A percentile compares a stretch with the other conserved stretches of the same genome.
Conservation (phyloP, 345 rosid species). For the Microcos paniculata region DNA sequence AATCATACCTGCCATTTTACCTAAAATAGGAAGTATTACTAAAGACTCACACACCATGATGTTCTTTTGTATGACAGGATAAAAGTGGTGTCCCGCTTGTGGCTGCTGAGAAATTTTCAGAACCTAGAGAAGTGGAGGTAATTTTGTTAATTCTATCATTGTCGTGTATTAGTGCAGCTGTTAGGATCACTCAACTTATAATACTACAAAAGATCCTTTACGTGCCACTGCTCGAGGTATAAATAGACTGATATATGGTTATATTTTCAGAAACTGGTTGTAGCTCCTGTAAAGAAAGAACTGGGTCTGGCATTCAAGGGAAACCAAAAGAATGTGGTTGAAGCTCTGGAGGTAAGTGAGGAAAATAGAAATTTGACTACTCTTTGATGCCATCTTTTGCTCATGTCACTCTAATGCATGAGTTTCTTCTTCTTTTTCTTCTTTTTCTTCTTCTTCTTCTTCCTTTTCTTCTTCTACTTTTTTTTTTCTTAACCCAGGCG, state of each 20-base stretch:
- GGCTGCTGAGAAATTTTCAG: slow-evolving; percentile 80
- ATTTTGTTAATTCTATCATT: not conserved
- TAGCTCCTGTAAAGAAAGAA: slow-evolving; percentile 76
- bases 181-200: not conserved
- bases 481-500: too few relatives aligned
- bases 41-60: slow-evolving; percentile 1
- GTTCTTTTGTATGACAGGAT: slow-evolving; percentile 47
- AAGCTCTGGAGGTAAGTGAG: slow-evolving; percentile 68
- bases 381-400: not conserved
- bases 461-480: too few relatives aligned
- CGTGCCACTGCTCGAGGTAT: not conserved
- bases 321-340: slow-evolving; percentile 71
- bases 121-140: slow-evolving; percentile 96
- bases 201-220: not conserved
- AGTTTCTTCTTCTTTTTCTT: slow-evolving; percentile 2
- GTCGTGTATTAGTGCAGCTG: not conserved
- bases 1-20: not conserved
- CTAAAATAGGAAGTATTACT: not conserved
- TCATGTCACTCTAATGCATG: not conserved
- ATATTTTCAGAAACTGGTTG: slow-evolving; percentile 67
- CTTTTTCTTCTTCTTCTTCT: too few relatives aligned
- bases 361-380: not conserved
- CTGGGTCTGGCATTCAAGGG: slow-evolving; percentile 90
- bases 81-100: slow-evolving; percentile 80
- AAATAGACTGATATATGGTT: slow-evolving; percentile 11